phyloP scores from a whole-genome alignment of 2,329 filamentous ascomycete species.

The Pseudocercospora fuligena region DNA sequence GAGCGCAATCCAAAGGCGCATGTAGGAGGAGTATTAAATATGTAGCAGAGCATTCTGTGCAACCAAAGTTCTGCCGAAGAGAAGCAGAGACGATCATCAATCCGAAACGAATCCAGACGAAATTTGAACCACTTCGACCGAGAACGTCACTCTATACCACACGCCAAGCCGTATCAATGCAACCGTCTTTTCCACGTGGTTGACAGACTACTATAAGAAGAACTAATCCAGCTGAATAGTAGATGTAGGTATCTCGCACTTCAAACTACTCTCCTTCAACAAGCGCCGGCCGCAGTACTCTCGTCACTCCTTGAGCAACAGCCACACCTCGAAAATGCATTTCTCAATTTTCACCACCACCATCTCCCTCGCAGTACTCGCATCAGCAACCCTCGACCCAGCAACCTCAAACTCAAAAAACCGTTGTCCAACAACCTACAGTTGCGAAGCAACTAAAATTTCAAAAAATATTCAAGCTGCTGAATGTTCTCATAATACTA shows the following conservation, averaged over 20 bases:
- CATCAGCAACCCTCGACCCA: conserved; percentile 44
- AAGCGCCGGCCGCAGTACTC: too few relatives aligned
- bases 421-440: conserved; percentile 37
- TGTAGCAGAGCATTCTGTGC: background rate
- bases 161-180: conserved; percentile 5
- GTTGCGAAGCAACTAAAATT: conserved; percentile 39
- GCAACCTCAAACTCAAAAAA: conserved; percentile 45
- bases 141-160: conserved; percentile 10
- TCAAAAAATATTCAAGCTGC: conserved; percentile 48
- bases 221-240: background rate
- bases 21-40: background rate
- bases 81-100: conserved; percentile 3
- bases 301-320: too few relatives aligned
- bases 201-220: background rate
- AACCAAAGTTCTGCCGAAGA: conserved; percentile 7
- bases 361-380: too few relatives aligned
- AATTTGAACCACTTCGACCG: background rate
- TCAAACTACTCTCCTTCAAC: background rate
- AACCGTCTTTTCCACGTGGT: background rate
- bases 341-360: background rate
- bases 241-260: background rate
- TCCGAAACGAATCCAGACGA: conserved; percentile 12
- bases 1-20: background rate
- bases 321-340: background rate
- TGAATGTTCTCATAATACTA: conserved; percentile 50